phyloP scores from a whole-genome alignment of 768 basidiomycete genomes.

The Suillus decipiens region DNA sequence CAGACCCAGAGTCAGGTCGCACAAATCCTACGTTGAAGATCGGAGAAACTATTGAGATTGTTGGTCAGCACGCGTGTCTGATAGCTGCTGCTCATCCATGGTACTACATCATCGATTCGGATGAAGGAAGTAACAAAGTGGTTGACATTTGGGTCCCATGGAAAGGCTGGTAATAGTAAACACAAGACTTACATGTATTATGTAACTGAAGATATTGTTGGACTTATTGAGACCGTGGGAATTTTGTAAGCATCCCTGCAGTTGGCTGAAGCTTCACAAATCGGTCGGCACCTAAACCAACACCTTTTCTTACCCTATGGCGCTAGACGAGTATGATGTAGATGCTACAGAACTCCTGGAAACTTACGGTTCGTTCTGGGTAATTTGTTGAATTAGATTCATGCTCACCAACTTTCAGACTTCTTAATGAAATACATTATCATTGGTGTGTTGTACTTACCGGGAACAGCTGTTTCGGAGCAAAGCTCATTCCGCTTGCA shows the following conservation, averaged over 20 bases:
- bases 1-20: constrained; percentile 14
- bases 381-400: constrained; percentile 4
- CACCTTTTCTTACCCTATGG: constrained; percentile 43
- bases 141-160: constrained; percentile 88
- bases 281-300: not conserved
- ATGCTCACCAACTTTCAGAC: constrained; percentile 53
- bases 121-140: constrained; percentile 50
- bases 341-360: constrained; percentile 93
- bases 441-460: constrained; percentile 60
- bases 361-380: constrained; percentile 72
- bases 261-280: not conserved
- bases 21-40: constrained; percentile 40
- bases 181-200: not conserved
- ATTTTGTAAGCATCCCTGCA: not conserved
- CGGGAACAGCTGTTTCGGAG: constrained; percentile 11
- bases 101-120: constrained; percentile 81
- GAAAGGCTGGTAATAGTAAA: constrained; percentile 81
- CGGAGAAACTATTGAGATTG: constrained; percentile 67
- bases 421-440: constrained; percentile 99
- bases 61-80: constrained; percentile 87
- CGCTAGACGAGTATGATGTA: constrained; percentile 64
- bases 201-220: constrained; percentile 5
- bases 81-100: constrained; percentile 79
- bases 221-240: not conserved
- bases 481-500: constrained; percentile 32